Evolutionary conservation across 257 asterid species (phyloP), one percentile per base, ranked within the genome.

Genomic region (Fraxinus excelsior): DNA sequence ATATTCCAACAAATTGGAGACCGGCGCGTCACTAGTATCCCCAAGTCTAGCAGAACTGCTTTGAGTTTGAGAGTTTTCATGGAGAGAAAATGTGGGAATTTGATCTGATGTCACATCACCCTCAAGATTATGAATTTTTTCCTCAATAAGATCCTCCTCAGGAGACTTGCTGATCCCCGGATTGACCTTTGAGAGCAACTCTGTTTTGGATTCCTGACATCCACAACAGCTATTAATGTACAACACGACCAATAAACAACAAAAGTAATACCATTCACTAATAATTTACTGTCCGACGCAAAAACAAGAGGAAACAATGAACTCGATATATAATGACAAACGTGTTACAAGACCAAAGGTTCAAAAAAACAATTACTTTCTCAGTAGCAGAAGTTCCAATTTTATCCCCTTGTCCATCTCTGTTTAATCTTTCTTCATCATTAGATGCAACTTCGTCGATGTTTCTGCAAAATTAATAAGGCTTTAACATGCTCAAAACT

Each of bases 21-120:
- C 72, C 4, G 82, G 68, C 71, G 85, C 76, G 76, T 89, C 96
- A 34, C 82, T 76, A 78, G 82, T 82, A 86, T 81, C 82, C 72
- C 85, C 80, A 51, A 44, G 77, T 83, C 79, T 72, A 71, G 69
- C 34, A 10, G 88, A 80, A 83, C 77, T 81, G 76, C 80, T 51
- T 58, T 72, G 85, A 67, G 81, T 26, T 64, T 81, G 83, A 77
- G 87, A 80, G 75, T 90, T 93, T 75, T 90, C 94, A 77, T 81
- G 95, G 83, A 91, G 81, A 32, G 90, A 80, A 65, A 91, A 88
- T 78, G 99, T 90, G 71, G 88, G 92, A 72, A 90, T 94, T 80
- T 87, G 90, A 88, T 92, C 96, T 69, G 91, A 79, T 76, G 74
- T 78, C 75, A 53, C 76, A 77, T 89, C 91, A 73, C 85, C 93